These are phyloP conservation scores for Acanthamoeba triangularis DNA, from an alignment of 208 protist genomes.

Conservation along the genomic window DNA sequence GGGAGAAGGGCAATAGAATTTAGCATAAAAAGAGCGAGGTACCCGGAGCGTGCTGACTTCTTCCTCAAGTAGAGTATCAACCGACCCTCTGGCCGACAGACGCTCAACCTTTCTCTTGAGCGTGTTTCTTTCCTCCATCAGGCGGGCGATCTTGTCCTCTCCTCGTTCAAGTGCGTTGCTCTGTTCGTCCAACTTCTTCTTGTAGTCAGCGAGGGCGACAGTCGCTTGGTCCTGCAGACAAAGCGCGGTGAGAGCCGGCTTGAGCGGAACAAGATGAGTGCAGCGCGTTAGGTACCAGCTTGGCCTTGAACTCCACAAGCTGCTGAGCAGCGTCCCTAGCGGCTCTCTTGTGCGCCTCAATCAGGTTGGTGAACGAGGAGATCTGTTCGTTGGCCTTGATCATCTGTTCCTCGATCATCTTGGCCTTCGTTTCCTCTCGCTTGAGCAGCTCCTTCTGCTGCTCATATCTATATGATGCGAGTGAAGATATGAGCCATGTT, in stretches of 20 bases:
- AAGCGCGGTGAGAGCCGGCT: background rate
- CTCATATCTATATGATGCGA: background rate
- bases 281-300: background rate
- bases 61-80: conserved; percentile 58
- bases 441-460: conserved; percentile 47
- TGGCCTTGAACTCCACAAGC: conserved; percentile 30
- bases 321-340: conserved; percentile 28
- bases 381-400: conserved; percentile 66
- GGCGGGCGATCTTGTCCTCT: conserved; percentile 34
- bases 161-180: background rate
- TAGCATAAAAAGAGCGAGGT: background rate
- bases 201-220: background rate
- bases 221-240: conserved; percentile 50
- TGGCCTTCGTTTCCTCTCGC: conserved; percentile 48
- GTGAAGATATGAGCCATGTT: background rate
- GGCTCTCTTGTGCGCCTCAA: conserved; percentile 17
- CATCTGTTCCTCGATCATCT: conserved; percentile 66
- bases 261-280: background rate
- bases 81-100: background rate
- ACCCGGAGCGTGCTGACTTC: conserved; percentile 63
- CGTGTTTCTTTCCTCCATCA: conserved; percentile 30
- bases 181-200: conserved; percentile 64
- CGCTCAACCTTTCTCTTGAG: conserved; percentile 68
- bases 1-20: background rate
- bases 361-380: background rate